A percentile compares a stretch with the other conserved stretches of the same genome.
Evolutionary conservation across 2,329 filamentous ascomycete species (phyloP).

Genomic region (Exophiala oligosperma): DNA sequence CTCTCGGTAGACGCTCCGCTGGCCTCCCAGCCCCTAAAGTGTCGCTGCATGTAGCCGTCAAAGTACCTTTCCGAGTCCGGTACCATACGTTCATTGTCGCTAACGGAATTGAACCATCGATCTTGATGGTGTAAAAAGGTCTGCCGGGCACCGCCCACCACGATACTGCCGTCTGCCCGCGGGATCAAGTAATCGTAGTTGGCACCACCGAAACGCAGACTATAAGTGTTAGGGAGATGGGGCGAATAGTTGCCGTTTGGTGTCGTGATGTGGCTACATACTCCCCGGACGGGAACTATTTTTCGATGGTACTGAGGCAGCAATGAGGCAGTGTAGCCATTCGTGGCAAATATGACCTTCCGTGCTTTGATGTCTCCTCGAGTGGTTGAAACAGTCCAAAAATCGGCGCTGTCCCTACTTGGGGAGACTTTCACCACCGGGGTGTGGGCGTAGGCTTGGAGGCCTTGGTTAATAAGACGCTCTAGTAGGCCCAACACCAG

Average conservation of each 20-base stretch:
- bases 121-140: conserved; percentile 30
- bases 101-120: conserved; percentile 47
- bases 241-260: too few relatives aligned
- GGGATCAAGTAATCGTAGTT: conserved; percentile 58
- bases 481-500: conserved; percentile 73
- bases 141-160: conserved; percentile 63
- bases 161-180: conserved; percentile 51
- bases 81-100: conserved; percentile 49
- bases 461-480: conserved; percentile 46
- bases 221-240: too few relatives aligned
- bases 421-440: conserved; percentile 31
- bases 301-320: conserved; percentile 68
- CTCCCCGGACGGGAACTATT: conserved; percentile 67
- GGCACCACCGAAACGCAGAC: too few relatives aligned
- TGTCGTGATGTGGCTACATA: conserved; percentile 8
- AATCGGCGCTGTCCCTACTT: conserved; percentile 12
- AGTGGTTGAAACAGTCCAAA: conserved; percentile 68
- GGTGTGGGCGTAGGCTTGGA: conserved; percentile 56
- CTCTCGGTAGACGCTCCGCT: conserved; percentile 35
- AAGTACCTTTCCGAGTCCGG: conserved; percentile 42
- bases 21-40: conserved; percentile 37
- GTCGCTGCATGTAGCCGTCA: conserved; percentile 39
- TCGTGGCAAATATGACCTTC: conserved; percentile 76
- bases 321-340: conserved; percentile 77
- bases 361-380: conserved; percentile 65